Evolutionary conservation across 148 eudicot species (phyloP), one percentile per base, ranked within the genome.

Genomic region (Gaultheria prostrata): DNA sequence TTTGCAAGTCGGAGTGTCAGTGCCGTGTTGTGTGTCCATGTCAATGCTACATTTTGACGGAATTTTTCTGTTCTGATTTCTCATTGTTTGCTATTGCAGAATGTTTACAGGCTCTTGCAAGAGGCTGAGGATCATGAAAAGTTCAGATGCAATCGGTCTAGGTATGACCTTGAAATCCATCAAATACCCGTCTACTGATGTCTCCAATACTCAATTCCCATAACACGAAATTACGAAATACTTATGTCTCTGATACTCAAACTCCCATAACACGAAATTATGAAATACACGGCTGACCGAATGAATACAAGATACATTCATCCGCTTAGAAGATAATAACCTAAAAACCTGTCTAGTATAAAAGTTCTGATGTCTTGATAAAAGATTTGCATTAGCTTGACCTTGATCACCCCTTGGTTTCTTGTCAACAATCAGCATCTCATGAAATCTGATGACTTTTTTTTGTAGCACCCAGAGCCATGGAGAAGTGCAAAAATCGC

Each of bases 401-500:
- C 72, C 72, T 67, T 67, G 13, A 59, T 59, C 7, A 17, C 72
- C 18, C 18, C 26, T 67, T 11, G 72, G 4, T 71, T 13, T 17
- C 46, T 17, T 17, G 76, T 71, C 18, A 71, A 33, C n/a, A 30
- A 67, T 71, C 21, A 71, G 8, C 30, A 13, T n/a, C 69, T 63
- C 21, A 35, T 71, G 76, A 35, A 35, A 71, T 71, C 76, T 57
- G 20, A 51, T n/a, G 8, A 53, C 72, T 82, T 13, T 21, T 71
- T 72, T 49, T 82, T 84, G 84, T 86, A 87, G 89, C 89, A 53
- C 89, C 89, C 8, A 39, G 86, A 77, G 86, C 84, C 48, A 33
- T 87, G 85, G 89, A 82, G 71, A 84, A 87, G 67, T 56, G 86
- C 86, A 81, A 69, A 78, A 82, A 53, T 70, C 83, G 80, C 12